These are phyloP conservation scores for Eimeria acervulina DNA, from an alignment of 169 alveolate species.

Conservation along the genomic window DNA sequence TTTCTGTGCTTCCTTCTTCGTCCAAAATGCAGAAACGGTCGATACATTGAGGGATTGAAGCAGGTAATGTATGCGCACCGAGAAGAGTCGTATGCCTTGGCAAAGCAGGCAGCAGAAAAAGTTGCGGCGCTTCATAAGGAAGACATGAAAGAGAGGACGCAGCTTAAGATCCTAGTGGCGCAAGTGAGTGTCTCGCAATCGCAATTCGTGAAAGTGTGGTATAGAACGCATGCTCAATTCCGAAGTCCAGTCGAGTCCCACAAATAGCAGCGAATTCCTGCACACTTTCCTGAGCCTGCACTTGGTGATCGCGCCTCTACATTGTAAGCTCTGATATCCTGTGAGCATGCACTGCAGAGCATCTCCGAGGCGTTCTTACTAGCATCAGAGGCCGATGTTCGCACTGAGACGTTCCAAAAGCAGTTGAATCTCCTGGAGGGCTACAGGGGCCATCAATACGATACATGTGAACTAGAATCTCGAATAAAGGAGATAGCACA, in stretches of 20 bases:
- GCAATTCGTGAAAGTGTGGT: not conserved
- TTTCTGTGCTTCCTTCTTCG: not conserved
- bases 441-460: constrained; percentile 67
- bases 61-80: constrained; percentile 48
- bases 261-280: not conserved
- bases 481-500: not conserved
- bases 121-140: not conserved
- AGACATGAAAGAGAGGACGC: constrained; percentile 56
- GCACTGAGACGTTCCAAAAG: constrained; percentile 55
- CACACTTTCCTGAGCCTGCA: not conserved
- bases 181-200: not conserved
- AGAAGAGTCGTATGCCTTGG: constrained; percentile 15
- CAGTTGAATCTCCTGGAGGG: constrained; percentile 40
- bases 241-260: not conserved
- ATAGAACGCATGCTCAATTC: not conserved
- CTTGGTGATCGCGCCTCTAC: not conserved
- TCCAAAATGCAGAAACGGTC: constrained; percentile 39
- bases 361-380: constrained; percentile 53
- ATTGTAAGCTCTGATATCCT: not conserved
- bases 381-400: constrained; percentile 37
- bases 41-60: constrained; percentile 58
- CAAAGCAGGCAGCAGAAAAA: not conserved
- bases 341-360: constrained; percentile 37
- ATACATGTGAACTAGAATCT: constrained; percentile 4
- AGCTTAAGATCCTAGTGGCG: constrained; percentile 15